phyloP scores from a whole-genome alignment of 805 yeast species.

The Saccharomycopsis fodiens region DNA sequence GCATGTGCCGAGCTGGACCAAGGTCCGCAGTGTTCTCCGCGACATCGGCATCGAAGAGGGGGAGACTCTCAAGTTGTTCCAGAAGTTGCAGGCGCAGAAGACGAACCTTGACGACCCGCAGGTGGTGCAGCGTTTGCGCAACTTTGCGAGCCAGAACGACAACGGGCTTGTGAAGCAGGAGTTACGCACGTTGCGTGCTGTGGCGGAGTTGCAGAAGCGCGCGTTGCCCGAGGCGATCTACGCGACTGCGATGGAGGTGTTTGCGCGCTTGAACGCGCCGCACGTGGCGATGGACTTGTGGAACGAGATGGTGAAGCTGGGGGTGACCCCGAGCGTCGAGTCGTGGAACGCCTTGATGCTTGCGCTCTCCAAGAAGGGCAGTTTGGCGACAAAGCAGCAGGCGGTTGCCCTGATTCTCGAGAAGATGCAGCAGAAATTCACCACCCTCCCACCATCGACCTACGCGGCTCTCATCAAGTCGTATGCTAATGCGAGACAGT shows the following conservation, averaged over 20 bases:
- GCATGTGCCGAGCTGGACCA: neutral
- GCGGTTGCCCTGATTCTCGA: slow-evolving; percentile 33
- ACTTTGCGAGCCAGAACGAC: slow-evolving; percentile 21
- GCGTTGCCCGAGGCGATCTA: slow-evolving; percentile 36
- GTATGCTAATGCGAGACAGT: slow-evolving; percentile 37
- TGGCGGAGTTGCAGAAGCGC: slow-evolving; percentile 25
- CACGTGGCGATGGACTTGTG: slow-evolving; percentile 39
- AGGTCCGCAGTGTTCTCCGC: neutral
- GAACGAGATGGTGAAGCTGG: slow-evolving; percentile 37
- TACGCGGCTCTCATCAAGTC: slow-evolving; percentile 41
- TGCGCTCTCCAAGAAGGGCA: slow-evolving; percentile 31
- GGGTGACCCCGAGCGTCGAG: slow-evolving; percentile 34
- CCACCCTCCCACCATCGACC: slow-evolving; percentile 33
- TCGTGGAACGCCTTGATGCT: slow-evolving; percentile 56
- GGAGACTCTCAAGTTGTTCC: slow-evolving; percentile 7
- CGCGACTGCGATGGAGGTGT: slow-evolving; percentile 39
- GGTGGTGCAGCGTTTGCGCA: slow-evolving; percentile 20
- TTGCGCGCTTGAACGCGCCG: slow-evolving; percentile 30
- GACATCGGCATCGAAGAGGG: neutral
- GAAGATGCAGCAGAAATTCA: slow-evolving; percentile 24
- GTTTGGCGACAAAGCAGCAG: slow-evolving; percentile 26
- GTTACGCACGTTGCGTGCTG: slow-evolving; percentile 21
- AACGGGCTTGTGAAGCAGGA: slow-evolving; percentile 18
- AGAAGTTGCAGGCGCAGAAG: neutral
- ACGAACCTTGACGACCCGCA: slow-evolving; percentile 6